Percentiles rank a stretch among this genome's conserved stretches.
Conservation (phyloP, 2,329 filamentous ascomycete species). For the Sclerotinia borealis region DNA sequence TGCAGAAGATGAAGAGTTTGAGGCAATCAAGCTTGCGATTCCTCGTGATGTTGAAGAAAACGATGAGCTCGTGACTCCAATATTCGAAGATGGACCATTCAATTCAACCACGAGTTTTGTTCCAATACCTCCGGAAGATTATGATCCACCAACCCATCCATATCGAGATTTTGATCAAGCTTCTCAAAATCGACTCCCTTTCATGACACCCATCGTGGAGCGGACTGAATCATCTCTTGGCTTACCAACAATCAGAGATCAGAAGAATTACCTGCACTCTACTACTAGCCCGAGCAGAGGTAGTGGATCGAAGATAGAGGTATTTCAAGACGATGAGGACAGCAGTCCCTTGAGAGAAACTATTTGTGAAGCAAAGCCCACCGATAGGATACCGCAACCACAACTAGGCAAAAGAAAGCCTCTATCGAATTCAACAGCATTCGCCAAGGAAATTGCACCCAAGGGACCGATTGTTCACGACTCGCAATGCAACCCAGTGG, state of each 20-base stretch:
- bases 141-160: constrained; percentile 69
- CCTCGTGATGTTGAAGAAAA: constrained; percentile 29
- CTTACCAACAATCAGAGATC: constrained; percentile 50
- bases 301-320: constrained; percentile 23
- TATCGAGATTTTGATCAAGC: constrained; percentile 74
- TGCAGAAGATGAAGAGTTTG: constrained; percentile 33
- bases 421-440: constrained; percentile 27
- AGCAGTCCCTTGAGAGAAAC: constrained; percentile 71
- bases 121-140: constrained; percentile 79
- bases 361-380: constrained; percentile 45
- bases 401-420: constrained; percentile 41
- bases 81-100: constrained; percentile 33
- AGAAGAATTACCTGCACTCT: constrained; percentile 53
- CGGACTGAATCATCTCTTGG: constrained; percentile 85
- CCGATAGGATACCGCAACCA: constrained; percentile 47
- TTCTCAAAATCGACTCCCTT: constrained; percentile 87
- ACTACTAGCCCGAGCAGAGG: constrained; percentile 68
- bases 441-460: constrained; percentile 39
- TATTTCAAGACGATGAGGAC: constrained; percentile 32
- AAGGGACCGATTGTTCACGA: constrained; percentile 77
- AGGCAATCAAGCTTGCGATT: constrained; percentile 29
- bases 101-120: constrained; percentile 59
- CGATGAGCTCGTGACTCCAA: constrained; percentile 42
- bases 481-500: constrained; percentile 80
- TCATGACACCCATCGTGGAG: constrained; percentile 98